phyloP scores from a whole-genome alignment of 129 eudicot species.

The Escallonia rubra region DNA sequence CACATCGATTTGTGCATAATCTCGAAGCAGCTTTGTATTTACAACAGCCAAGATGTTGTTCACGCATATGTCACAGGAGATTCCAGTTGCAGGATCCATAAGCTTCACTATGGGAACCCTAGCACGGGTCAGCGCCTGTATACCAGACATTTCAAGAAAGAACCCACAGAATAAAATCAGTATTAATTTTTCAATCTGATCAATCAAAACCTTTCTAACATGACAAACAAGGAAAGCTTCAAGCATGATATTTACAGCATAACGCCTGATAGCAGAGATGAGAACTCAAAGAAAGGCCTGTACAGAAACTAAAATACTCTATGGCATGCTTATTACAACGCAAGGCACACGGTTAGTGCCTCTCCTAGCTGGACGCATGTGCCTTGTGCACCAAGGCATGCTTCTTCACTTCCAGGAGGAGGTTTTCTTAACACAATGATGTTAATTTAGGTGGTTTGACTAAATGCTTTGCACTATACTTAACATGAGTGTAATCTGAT shows the following conservation, averaged over 20 bases:
- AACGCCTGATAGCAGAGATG: not conserved
- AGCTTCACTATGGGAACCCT: conserved; percentile 98
- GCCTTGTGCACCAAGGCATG: too few species aligned
- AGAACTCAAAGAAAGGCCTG: not conserved
- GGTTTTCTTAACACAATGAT: too few species aligned
- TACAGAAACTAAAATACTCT: too few species aligned
- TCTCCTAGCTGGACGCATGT: too few species aligned
- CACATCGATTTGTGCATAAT: conserved; percentile 78
- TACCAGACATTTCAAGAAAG: not conserved
- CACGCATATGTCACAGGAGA: conserved; percentile 87
- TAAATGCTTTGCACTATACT: too few species aligned
- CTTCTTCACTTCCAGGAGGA: too few species aligned
- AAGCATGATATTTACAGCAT: not conserved
- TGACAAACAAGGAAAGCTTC: not conserved
- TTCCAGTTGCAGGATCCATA: conserved; percentile 85
- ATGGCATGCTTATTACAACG: too few species aligned
- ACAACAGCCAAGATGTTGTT: conserved; percentile 91
- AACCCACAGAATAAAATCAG: not conserved
- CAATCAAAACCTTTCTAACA: not conserved
- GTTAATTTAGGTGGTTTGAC: too few species aligned
- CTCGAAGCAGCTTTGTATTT: conserved; percentile 82
- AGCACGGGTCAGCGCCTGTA: conserved; percentile 86
- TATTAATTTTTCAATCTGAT: not conserved
- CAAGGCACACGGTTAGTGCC: too few species aligned
- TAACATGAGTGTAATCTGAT: too few species aligned